Conservation (phyloP, 805 yeast species). For the Cyberlindnera petersonii region DNA sequence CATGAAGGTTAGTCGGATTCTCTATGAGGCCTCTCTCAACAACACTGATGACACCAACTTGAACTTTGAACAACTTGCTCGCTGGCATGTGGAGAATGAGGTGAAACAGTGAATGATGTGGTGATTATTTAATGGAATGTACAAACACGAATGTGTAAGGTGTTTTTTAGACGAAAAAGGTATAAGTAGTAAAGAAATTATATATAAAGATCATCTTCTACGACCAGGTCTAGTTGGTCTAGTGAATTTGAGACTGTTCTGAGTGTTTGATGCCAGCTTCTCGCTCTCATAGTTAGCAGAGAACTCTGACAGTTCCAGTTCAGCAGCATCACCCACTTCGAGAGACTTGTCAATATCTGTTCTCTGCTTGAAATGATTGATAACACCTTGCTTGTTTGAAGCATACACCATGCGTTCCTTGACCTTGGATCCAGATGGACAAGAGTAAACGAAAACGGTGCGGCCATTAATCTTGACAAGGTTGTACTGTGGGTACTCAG, state of each 20-base stretch:
- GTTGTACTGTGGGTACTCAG: constrained; percentile 54
- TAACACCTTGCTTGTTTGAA: constrained; percentile 62
- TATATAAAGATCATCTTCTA: constrained; percentile 27
- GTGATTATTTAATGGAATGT: not conserved
- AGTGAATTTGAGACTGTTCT: constrained; percentile 36
- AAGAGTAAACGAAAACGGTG: constrained; percentile 68
- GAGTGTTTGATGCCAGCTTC: constrained; percentile 10
- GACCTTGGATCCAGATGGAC: constrained; percentile 88
- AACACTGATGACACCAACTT: constrained; percentile 1
- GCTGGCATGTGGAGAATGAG: constrained; percentile 6
- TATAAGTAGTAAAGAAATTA: not conserved
- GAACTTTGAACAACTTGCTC: constrained; percentile 22
- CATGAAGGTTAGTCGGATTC: constrained; percentile 53
- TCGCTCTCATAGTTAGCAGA: constrained; percentile 23
- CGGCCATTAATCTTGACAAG: constrained; percentile 43
- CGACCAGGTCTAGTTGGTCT: constrained; percentile 75
- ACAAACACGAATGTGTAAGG: not conserved
- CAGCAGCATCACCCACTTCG: constrained; percentile 73
- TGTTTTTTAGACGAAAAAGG: not conserved
- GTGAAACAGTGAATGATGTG: constrained; percentile 1
- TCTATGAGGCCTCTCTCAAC: constrained; percentile 40
- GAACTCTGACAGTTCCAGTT: constrained; percentile 54
- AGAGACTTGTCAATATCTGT: constrained; percentile 38
- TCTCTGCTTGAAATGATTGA: constrained; percentile 42
- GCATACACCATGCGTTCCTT: constrained; percentile 93